These are phyloP conservation scores for Penicillium sp. DNA, from an alignment of 2,329 filamentous ascomycete species.

Conservation along the genomic window DNA sequence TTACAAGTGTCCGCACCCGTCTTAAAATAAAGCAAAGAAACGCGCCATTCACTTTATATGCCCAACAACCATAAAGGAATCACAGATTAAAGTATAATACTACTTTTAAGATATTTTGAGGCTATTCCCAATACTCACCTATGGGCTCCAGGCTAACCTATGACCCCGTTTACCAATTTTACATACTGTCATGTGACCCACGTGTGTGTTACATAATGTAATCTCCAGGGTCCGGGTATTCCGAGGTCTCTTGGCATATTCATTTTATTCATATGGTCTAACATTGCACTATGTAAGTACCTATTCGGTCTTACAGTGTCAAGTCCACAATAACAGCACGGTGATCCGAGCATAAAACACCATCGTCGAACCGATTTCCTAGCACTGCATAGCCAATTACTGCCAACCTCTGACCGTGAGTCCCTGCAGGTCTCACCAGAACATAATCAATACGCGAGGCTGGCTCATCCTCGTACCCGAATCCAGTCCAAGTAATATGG, in stretches of 20 bases:
- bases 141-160: not conserved
- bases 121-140: not conserved
- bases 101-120: slow-evolving; percentile 1
- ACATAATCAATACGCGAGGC: slow-evolving; percentile 54
- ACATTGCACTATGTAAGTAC: not conserved
- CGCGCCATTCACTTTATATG: not conserved
- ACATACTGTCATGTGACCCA: slow-evolving; percentile 4
- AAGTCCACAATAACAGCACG: slow-evolving; percentile 51
- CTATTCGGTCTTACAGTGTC: not conserved
- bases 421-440: slow-evolving; percentile 41
- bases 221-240: not conserved
- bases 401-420: slow-evolving; percentile 36
- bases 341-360: slow-evolving; percentile 57
- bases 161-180: slow-evolving; percentile 10
- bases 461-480: slow-evolving; percentile 43
- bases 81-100: not conserved
- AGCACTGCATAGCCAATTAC: slow-evolving; percentile 54
- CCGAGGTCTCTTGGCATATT: not conserved
- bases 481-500: slow-evolving; percentile 56
- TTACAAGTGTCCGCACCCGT: slow-evolving; percentile 14
- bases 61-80: not conserved
- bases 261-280: not conserved
- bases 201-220: slow-evolving; percentile 2
- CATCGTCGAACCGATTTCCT: slow-evolving; percentile 56
- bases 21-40: slow-evolving; percentile 1